A percentile compares a stretch with the other conserved stretches of the same genome.
phyloP scores from a whole-genome alignment of 257 asterid genomes.

The Scutellaria galericulata region DNA sequence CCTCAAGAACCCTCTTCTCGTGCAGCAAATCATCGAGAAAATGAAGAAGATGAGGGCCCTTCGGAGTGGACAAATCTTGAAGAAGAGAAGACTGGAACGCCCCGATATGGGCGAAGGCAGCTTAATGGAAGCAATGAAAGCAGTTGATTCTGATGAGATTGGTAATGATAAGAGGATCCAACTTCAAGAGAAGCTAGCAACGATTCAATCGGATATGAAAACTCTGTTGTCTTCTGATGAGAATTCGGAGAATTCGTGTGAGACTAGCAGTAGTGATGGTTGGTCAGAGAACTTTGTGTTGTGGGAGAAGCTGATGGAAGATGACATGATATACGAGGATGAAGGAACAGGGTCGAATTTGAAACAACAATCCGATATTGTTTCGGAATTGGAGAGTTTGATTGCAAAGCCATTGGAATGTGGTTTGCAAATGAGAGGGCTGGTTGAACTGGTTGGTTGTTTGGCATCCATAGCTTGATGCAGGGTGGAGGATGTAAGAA shows the following conservation, averaged over 20 bases:
- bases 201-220: conserved; percentile 46
- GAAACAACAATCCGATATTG: conserved; percentile 45
- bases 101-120: background rate
- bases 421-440: conserved; percentile 30
- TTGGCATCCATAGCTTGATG: conserved; percentile 33
- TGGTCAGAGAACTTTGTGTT: conserved; percentile 68
- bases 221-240: conserved; percentile 56
- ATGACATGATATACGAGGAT: conserved; percentile 80
- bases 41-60: conserved; percentile 38
- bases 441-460: conserved; percentile 29
- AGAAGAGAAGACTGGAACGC: conserved; percentile 34
- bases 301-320: conserved; percentile 95
- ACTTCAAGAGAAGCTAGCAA: conserved; percentile 48
- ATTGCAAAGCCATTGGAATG: conserved; percentile 45
- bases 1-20: conserved; percentile 54
- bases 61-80: conserved; percentile 34
- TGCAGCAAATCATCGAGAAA: conserved; percentile 47
- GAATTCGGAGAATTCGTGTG: conserved; percentile 31
- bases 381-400: conserved; percentile 50
- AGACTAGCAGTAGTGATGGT: conserved; percentile 33
- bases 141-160: conserved; percentile 16
- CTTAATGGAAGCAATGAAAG: conserved; percentile 26
- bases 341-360: conserved; percentile 15
- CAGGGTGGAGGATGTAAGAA: background rate
- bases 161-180: conserved; percentile 35